Evolutionary conservation across 352 stramenopile species (phyloP), one percentile per base, ranked within the genome.

Genomic region (Pythium graminicola): DNA sequence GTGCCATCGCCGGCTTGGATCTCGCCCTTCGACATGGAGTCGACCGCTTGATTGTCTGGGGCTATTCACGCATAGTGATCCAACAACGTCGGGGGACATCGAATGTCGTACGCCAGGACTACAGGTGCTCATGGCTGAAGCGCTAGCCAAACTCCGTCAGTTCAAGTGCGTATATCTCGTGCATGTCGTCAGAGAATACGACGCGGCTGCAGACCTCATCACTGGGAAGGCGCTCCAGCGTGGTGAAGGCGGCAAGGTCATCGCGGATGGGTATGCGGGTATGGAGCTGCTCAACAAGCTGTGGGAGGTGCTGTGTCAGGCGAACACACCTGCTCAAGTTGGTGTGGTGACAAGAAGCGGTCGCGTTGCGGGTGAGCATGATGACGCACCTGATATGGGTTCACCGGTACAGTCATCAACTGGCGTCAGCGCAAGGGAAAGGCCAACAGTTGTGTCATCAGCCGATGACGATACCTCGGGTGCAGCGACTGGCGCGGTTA

Each of bases 81-180:
- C 53, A 60, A 19, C 60, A 63, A 11, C 36, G 59, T 1, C 49
- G 53, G 1, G 54, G 60, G 60, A 68, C 5, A 68, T 68, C 6
- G 60, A 68, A 6, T 68, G 54, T 33, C 28, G 23, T 1, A 28
- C 54, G 4, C 49, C 60, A 6, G 48, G 29, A 1, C 43, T 68
- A 0, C 38, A 46, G 9, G 32, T 63, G 2, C 45, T 68, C 0
- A 38, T 29, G 3, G 40, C 38, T 0, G 41, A 62, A 28, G 54
- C 50, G 7, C 27, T 57, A 6, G 14, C 22, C 8, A 6, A 32
- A 4, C 23, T 68, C 1, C 6, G 26, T 0, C 29, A 50, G 44
- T 54, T 63, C 38, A 19, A 42, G 6, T 8, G 7, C 0, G 28
- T 28, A 4, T 27, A 53, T 2, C 27, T 67, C 0, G 11, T 62